Evolutionary conservation across 495 filamentous ascomycete species (phyloP), one percentile per base, ranked within the genome.

Genomic region (Xylaria longipes): DNA sequence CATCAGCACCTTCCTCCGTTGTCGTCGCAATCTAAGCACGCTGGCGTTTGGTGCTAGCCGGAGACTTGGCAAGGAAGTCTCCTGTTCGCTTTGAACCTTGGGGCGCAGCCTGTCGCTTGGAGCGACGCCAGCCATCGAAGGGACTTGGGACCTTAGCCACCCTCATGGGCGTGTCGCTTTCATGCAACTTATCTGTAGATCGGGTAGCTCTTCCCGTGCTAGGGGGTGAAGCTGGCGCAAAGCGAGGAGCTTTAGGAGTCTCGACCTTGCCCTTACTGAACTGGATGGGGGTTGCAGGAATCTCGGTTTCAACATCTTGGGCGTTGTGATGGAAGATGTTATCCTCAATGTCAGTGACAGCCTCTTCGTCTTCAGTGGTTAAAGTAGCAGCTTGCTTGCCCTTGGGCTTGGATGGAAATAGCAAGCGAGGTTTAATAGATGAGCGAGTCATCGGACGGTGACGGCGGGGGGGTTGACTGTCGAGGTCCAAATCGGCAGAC

Each of bases 341-440:
- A 73, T 91, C 84, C 65, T 85, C 82, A 29, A 81, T 83, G 22
- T 88, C 85, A n/a, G 81, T 85, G 5, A 72, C 75, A 0, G 84
- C 82, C 37, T 85, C 80, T 29, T 87, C 82, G 33, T 91, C 89
- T 56, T 71, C 69, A 27, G n/a, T 85, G 15, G 83, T 80, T 5
- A 82, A 85, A 74, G 89, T 85, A n/a, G 68, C n/a, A 69, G 85
- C 81, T 61, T 85, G 81, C 46, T 86, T 83, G 27, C 80, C 82
- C 63, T 87, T 87, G 70, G 88, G 84, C 37, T 73, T 75, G 27
- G 83, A 80, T 17, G 93, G 90, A 83, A 97, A 99, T 12, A 99
- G 89, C 17, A 94, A 86, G 45, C 94, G 92, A 3, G 95, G 95
- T 77, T 94, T 93, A 81, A 97, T 87, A 3, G 90, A 87, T 0